Percentiles rank a stretch among this genome's conserved stretches.
These are phyloP conservation scores for Stagonosporopsis cucurbitacearum DNA, from an alignment of 2,329 filamentous ascomycete genomes.

Conservation along the genomic window DNA sequence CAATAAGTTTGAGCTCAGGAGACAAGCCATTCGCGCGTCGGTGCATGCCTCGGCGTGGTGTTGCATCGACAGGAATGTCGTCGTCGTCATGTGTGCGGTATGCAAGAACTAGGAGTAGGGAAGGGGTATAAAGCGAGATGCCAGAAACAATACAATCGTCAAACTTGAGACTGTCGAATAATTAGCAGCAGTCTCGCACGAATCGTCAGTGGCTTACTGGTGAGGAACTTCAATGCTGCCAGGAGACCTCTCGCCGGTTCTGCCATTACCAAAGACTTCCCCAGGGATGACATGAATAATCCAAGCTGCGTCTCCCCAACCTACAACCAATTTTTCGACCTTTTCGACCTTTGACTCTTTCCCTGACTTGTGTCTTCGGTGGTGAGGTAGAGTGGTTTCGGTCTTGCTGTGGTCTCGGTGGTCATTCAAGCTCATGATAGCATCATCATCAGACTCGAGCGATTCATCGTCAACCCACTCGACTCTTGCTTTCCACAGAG, in stretches of 20 bases:
- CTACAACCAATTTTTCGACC: slow-evolving; percentile 81
- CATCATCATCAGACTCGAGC: slow-evolving; percentile 74
- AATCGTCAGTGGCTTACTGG: slow-evolving; percentile 66
- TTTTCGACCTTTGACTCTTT: slow-evolving; percentile 43
- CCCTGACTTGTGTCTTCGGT: slow-evolving; percentile 53
- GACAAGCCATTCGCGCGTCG: slow-evolving; percentile 80
- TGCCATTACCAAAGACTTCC: slow-evolving; percentile 66
- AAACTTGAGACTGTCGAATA: slow-evolving; percentile 71
- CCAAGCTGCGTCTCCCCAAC: slow-evolving; percentile 97
- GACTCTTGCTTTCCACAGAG: slow-evolving; percentile 88
- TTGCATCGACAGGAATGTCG: slow-evolving; percentile 64
- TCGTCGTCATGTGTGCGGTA: slow-evolving; percentile 79
- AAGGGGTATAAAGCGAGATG: slow-evolving; percentile 94
- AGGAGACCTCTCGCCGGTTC: slow-evolving; percentile 71
- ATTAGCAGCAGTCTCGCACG: slow-evolving; percentile 36
- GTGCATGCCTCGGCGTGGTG: slow-evolving; percentile 69
- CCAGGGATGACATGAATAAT: slow-evolving; percentile 88
- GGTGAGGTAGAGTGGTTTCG: slow-evolving; percentile 46
- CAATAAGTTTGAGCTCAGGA: slow-evolving; percentile 89
- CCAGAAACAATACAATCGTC: slow-evolving; percentile 97
- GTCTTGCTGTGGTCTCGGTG: slow-evolving; percentile 39
- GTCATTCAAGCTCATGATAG: slow-evolving; percentile 47
- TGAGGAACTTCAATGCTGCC: slow-evolving; percentile 90
- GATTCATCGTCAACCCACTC: slow-evolving; percentile 91
- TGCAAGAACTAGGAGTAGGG: slow-evolving; percentile 86